Base-by-base conservation (phyloP, 2,329 filamentous ascomycete species). In the Malbranchea cinnamomea region DNA sequence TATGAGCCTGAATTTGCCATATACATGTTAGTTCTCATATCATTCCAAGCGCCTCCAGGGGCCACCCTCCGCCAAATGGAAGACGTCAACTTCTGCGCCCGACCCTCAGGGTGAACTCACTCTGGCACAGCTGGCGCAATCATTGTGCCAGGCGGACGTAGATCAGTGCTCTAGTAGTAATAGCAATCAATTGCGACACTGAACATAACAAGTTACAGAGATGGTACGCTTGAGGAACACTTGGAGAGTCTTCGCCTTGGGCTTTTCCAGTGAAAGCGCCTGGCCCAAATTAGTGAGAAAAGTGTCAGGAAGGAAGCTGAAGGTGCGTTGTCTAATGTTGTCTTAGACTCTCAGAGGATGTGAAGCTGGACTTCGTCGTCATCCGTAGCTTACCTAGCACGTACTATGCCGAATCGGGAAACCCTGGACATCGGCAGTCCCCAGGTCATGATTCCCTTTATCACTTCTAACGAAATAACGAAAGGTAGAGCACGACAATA, bases 1-100 rank as follows among this genome's bases (percentile, higher is more conserved):
- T 46, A 85, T 87, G 48, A 98, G 77, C 59, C 89, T 95, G 26
- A 7, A 20, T 12, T 15, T n/a, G n/a, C n/a, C n/a, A n/a, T n/a
- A n/a, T n/a, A n/a, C n/a, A n/a, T n/a, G n/a, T n/a, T 31, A 31
- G 28, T 17, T 24, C 18, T 25, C 15, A 5, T 21, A 19, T 18
- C 18, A 16, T 13, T 13, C 11, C 21, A 20, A 28, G 18, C 19
- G n/a, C 6, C 27, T 21, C 11, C 8, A 23, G 11, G 11, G 24
- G 14, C 9, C 20, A 23, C 17, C 8, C 11, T 10, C 9, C 8
- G n/a, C 8, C 6, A 9, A 32, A 17, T 21, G 23, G 8, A 9
- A 22, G 7, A 3, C 22, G 18, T 32, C 9, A 14, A 23, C 14
- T 12, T 9, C 11, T 5, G 19, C 11, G 25, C 13, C 6, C 26